phyloP scores from a whole-genome alignment of 352 stramenopile genomes.

The Peronosclerospora sorghi region DNA sequence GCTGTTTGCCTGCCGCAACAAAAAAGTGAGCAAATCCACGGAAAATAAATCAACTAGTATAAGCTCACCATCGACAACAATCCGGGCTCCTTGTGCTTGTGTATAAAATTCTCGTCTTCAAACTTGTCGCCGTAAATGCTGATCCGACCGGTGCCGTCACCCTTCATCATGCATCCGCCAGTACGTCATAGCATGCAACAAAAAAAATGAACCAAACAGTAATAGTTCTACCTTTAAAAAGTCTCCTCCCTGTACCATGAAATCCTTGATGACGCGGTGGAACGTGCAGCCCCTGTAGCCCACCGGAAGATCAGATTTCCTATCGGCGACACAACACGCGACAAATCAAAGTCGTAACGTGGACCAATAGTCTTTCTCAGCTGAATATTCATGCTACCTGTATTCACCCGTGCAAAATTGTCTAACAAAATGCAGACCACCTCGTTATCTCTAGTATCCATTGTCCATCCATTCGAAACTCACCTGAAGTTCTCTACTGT shows the following conservation, averaged over 20 bases:
- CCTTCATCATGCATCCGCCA: constrained; percentile 23
- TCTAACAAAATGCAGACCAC: constrained; percentile 19
- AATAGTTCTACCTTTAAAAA: constrained; percentile 53
- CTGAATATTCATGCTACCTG: constrained; percentile 29
- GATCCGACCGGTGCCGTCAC: constrained; percentile 70
- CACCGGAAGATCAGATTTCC: constrained; percentile 71
- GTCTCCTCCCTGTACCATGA: constrained; percentile 86
- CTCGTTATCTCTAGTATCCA: too few relatives aligned
- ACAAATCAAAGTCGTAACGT: constrained; percentile 25
- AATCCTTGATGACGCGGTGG: constrained; percentile 87
- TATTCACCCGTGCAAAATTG: constrained; percentile 97
- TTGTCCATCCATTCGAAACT: background rate
- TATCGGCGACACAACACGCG: constrained; percentile 13
- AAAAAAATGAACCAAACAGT: background rate
- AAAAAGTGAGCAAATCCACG: background rate
- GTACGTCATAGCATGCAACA: constrained; percentile 4
- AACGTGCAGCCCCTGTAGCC: constrained; percentile 85
- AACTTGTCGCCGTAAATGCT: constrained; percentile 87
- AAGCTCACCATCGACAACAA: constrained; percentile 66
- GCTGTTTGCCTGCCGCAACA: constrained; percentile 77
- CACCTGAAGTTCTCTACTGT: constrained; percentile 94
- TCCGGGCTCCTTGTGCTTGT: constrained; percentile 74
- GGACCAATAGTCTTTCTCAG: background rate
- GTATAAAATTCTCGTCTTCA: constrained; percentile 68
- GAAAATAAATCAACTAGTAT: constrained; percentile 2